Conservation (phyloP, 768 basidiomycete genomes). For the Brasilioporus rufonigricans region DNA sequence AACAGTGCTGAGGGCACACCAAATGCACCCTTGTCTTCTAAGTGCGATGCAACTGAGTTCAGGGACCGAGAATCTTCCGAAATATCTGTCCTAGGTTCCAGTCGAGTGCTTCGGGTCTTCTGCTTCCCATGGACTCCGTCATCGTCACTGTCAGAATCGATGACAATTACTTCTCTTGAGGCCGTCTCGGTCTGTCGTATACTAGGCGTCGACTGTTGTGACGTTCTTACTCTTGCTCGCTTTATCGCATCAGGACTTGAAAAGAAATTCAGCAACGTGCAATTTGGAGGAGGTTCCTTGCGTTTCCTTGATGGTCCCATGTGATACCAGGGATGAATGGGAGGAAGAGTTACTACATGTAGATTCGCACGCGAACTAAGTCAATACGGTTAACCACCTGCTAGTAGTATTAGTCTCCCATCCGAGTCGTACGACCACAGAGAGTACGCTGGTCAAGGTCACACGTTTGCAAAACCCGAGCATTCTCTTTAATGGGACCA, state of each 20-base stretch:
- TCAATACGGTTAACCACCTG: no score
- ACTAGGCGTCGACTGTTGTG: neutral
- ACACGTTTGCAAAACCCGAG: no score
- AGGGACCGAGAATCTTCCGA: neutral
- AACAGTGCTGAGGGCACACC: conserved; percentile 30
- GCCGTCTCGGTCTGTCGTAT: neutral
- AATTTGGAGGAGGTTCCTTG: conserved; percentile 28
- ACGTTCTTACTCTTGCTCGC: conserved; percentile 15
- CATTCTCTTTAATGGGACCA: no score
- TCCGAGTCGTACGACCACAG: no score
- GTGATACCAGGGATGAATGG: neutral
- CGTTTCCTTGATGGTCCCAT: conserved; percentile 41
- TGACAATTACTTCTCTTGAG: conserved; percentile 49
- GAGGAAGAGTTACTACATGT: neutral
- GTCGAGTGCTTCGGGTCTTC: neutral
- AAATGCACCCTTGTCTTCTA: conserved; percentile 10
- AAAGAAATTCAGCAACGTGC: conserved; percentile 51
- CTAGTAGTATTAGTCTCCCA: no score
- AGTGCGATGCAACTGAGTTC: neutral
- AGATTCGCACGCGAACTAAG: neutral
- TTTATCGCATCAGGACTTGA: conserved; percentile 21
- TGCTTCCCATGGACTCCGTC: conserved; percentile 8
- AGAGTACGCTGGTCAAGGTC: no score
- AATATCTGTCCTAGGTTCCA: neutral
- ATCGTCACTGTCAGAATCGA: conserved; percentile 60